Evolutionary conservation across 495 filamentous ascomycete species (phyloP), one percentile per base, ranked within the genome.

Genomic region (Hypoxylon perforatum): DNA sequence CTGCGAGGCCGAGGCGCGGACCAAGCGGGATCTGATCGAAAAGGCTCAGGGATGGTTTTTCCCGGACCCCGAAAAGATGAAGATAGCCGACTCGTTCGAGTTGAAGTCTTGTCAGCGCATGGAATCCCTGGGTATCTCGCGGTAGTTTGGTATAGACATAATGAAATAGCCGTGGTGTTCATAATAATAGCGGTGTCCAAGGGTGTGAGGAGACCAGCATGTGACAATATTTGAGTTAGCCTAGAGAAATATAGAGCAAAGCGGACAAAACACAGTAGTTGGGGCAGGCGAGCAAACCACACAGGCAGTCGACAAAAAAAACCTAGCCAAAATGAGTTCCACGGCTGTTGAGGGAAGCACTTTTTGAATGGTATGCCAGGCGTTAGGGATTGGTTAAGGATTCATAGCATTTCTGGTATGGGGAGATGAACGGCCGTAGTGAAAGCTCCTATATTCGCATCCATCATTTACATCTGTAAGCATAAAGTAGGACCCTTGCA

Each of bases 1-100:
- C 59, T 99, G 95, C 76, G 90, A 93, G 49, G 76, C 77, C 28
- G 94, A 98, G 74, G 75, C 84, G 50, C 75, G 82, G 39, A 74
- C 83, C 51, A 85, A 87, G 74, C 83, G 86, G 56, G 82, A 86
- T 28, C 81, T 93, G 77, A 78, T 87, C 42, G 86, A 97, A 50
- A 90, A 91, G 28, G 94, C 95, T 1, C 87, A 91, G 70, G 94
- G 95, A 11, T 97, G 92, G 91, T 93, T 98, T 70, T 92, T 86
- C 77, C 85, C 84, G 39, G 92, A 97, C 73, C 79, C 82, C 33
- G 88, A 88, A 53, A 92, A 92, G 83, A 86, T 97, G 88, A 77
- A 76, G 53, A 55, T 78, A 35, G 81, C 81, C 0, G 71, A 75
- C 1, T 56, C 69, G 3, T 80, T 71, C 36, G 70, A 80, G 45